Base-by-base conservation (phyloP, 805 yeast genomes). In the Hanseniaspora hatyaiensis region DNA sequence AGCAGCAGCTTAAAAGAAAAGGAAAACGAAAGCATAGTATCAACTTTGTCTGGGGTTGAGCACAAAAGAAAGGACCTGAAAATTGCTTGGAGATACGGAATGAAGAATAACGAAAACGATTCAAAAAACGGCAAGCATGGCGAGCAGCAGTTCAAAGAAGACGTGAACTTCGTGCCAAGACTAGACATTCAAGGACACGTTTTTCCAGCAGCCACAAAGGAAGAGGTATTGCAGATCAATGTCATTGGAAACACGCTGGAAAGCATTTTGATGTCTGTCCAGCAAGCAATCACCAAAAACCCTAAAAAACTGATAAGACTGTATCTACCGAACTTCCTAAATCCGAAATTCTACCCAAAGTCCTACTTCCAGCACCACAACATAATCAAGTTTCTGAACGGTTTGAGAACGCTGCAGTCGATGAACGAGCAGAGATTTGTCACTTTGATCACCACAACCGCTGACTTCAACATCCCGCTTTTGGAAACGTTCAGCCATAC, bases 11-110 rank as follows among this genome's bases (percentile, higher is more conserved):
- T 32, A 13, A 36, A 44, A 16, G 29, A 36, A n/a, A 36, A 30
- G 13, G 29, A 29, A 23, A 37, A 38, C 18, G 49, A 45, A 16
- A 45, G 49, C 15, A 45, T 45, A 52, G 30, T 50, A 19, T 50
- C 49, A 44, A 52, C 11, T 33, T 51, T 32, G 44, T 51, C 37
- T 12, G 40, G 37, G 22, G 42, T 45, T 30, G 49, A 57, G 55
- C 11, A 59, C 26, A 38, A 37, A 11, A 34, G 40, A 49, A 44
- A 65, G 5, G 84, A 80, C 53, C 66, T 88, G 71, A 83, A 80
- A 59, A 88, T 88, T 54, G 96, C 97, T 1, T 88, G 97, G 97
- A 74, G 96, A 57, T 88, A 88, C 58, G 92, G 89, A 0, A 64
- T 69, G 47, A 68, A 67, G 20, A 66, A 67, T 42, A 65, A 63